phyloP scores from a whole-genome alignment of 352 stramenopile genomes.

The Phytopythium boreale region DNA sequence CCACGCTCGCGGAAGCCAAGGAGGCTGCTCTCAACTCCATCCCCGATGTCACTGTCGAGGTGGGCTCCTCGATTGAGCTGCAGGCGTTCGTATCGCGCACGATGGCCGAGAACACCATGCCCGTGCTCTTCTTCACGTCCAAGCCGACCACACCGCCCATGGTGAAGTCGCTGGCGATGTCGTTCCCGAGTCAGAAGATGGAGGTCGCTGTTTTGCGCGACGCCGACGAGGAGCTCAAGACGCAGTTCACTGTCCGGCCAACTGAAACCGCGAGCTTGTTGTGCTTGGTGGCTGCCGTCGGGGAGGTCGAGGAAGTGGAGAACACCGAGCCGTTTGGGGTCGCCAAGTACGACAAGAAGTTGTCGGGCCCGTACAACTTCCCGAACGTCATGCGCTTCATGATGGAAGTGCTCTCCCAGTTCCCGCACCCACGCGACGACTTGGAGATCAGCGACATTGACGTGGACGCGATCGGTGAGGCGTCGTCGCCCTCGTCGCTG shows the following conservation, averaged over 20 bases:
- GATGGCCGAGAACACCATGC: conserved; percentile 33
- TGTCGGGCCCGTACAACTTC: conserved; percentile 57
- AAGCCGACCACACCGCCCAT: conserved; percentile 49
- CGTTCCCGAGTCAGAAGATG: conserved; percentile 53
- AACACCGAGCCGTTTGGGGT: conserved; percentile 49
- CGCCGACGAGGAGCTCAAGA: conserved; percentile 51
- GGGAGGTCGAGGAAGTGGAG: conserved; percentile 12
- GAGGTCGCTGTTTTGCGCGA: conserved; percentile 52
- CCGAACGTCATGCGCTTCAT: conserved; percentile 69
- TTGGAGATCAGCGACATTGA: conserved; percentile 20
- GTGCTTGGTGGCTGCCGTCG: conserved; percentile 40
- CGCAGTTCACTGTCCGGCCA: conserved; percentile 50
- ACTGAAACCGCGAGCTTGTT: conserved; percentile 37
- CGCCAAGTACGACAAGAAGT: conserved; percentile 67
- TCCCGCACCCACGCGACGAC: conserved; percentile 47
- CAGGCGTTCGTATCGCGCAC: conserved; percentile 53
- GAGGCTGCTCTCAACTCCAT: conserved; percentile 44
- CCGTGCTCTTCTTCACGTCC: conserved; percentile 58
- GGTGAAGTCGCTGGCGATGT: conserved; percentile 59
- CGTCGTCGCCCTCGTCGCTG: conserved; percentile 13
- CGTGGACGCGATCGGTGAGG: conserved; percentile 24
- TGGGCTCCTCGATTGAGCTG: conserved; percentile 50
- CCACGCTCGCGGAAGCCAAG: conserved; percentile 45
- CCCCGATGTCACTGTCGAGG: conserved; percentile 36
- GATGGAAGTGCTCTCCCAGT: conserved; percentile 54